phyloP scores from a whole-genome alignment of 2,329 filamentous ascomycete genomes.

The Stachybotrys echinatus region DNA sequence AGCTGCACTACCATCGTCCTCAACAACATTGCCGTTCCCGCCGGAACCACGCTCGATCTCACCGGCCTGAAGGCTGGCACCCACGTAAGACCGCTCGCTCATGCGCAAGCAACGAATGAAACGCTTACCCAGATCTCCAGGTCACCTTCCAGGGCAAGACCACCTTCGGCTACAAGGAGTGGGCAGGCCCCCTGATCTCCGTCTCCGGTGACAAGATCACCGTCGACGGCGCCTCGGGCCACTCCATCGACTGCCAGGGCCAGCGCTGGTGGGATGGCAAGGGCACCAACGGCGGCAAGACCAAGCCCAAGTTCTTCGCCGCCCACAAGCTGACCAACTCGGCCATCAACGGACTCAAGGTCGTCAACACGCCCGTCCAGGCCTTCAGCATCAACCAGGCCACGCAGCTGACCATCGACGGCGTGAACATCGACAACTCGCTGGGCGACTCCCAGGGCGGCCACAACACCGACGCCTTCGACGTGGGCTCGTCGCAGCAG shows the following conservation, averaged over 20 bases:
- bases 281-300: constrained; percentile 55
- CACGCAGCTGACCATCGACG: constrained; percentile 26
- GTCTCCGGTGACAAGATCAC: constrained; percentile 52
- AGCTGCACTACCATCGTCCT: constrained; percentile 49
- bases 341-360: constrained; percentile 30
- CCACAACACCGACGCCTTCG: constrained; percentile 56
- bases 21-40: constrained; percentile 48
- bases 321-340: constrained; percentile 34
- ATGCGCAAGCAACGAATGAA: neutral
- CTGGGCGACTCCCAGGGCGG: constrained; percentile 26
- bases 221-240: constrained; percentile 42
- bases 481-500: constrained; percentile 43
- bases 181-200: constrained; percentile 58
- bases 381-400: constrained; percentile 32
- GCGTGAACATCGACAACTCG: constrained; percentile 32
- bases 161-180: constrained; percentile 62
- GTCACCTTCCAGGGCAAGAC: constrained; percentile 61
- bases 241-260: constrained; percentile 51
- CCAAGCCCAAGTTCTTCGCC: constrained; percentile 58
- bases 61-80: constrained; percentile 46
- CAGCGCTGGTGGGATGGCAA: constrained; percentile 56
- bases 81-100: constrained; percentile 16
- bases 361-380: constrained; percentile 36
- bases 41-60: constrained; percentile 53
- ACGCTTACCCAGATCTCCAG: neutral